Conservation (phyloP, 352 stramenopile genomes). For the Globisporangium spiculum region DNA sequence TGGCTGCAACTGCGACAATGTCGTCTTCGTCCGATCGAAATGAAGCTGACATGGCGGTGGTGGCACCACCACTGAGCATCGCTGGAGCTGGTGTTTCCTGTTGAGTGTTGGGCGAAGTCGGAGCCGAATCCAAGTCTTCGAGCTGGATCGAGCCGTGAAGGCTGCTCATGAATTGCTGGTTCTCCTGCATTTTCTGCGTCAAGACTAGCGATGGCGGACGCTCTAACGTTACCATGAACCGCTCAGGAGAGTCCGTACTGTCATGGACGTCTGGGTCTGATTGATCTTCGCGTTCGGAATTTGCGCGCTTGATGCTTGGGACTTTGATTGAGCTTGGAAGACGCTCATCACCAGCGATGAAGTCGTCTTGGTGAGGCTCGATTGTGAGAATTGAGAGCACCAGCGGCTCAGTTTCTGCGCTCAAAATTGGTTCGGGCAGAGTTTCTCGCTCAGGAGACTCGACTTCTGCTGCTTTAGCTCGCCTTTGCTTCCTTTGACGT, state of each 20-base stretch:
- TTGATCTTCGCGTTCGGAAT: background rate
- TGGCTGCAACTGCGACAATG: background rate
- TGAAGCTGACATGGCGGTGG: background rate
- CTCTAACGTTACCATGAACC: conserved; percentile 17
- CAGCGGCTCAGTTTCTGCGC: background rate
- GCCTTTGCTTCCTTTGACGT: background rate
- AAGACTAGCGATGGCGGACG: conserved; percentile 25
- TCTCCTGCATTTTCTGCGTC: conserved; percentile 15
- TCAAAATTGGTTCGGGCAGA: background rate
- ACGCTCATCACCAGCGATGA: background rate
- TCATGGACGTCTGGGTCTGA: background rate
- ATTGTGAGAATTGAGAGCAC: background rate
- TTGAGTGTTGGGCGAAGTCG: conserved; percentile 13
- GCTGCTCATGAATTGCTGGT: background rate
- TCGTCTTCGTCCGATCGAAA: conserved; percentile 11
- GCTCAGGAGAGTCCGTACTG: background rate
- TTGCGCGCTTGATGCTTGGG: background rate
- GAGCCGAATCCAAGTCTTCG: conserved; percentile 26
- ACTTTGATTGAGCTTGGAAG: background rate
- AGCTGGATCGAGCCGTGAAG: conserved; percentile 19
- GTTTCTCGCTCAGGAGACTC: background rate
- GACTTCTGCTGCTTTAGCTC: background rate
- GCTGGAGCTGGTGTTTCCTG: background rate
- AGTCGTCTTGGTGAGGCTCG: background rate
- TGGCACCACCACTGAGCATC: no score